These are phyloP conservation scores for Sporisorium reilianum DNA, from an alignment of 1,284 basidiomycete genomes.

Conservation along the genomic window DNA sequence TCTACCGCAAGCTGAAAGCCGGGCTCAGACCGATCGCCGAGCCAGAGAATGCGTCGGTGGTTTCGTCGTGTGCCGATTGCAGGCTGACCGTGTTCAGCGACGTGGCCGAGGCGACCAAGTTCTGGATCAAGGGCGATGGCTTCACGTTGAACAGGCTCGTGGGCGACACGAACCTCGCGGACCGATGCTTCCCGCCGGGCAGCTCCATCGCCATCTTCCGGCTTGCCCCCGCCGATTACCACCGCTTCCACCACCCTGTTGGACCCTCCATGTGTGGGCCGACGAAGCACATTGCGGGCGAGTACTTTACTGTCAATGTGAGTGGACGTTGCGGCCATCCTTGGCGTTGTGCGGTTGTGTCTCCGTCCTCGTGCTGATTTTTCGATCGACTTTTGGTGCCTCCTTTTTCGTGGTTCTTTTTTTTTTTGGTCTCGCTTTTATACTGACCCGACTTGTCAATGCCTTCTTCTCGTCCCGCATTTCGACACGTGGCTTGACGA, in stretches of 20 bases:
- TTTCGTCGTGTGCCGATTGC: conserved; percentile 92
- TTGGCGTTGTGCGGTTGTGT: not conserved
- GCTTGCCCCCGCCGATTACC: conserved; percentile 88
- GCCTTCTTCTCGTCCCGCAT: too few species aligned
- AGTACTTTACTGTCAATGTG: conserved; percentile 74
- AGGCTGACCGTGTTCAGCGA: conserved; percentile 92
- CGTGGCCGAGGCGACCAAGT: conserved; percentile 82
- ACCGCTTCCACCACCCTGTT: conserved; percentile 93
- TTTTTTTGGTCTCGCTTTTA: conserved; percentile 3
- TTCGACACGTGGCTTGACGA: conserved; percentile 3
- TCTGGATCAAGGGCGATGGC: conserved; percentile 98
- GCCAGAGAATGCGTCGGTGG: conserved; percentile 79
- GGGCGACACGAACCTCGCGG: conserved; percentile 73
- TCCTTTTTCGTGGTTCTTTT: not conserved
- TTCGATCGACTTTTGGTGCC: conserved; percentile 12
- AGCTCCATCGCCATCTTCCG: conserved; percentile 77
- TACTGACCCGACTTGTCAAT: not conserved
- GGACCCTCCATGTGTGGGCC: conserved; percentile 76
- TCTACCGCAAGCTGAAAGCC: conserved; percentile 89
- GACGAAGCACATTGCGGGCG: conserved; percentile 72
- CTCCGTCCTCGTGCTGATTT: not conserved
- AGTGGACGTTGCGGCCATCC: conserved; percentile 74
- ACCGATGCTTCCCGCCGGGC: conserved; percentile 50
- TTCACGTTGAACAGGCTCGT: conserved; percentile 85
- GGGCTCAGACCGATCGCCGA: conserved; percentile 81